A percentile compares a stretch with the other conserved stretches of the same genome.
Evolutionary conservation across 495 filamentous ascomycete species (phyloP).

Genomic region (Aspergillus cristatus): DNA sequence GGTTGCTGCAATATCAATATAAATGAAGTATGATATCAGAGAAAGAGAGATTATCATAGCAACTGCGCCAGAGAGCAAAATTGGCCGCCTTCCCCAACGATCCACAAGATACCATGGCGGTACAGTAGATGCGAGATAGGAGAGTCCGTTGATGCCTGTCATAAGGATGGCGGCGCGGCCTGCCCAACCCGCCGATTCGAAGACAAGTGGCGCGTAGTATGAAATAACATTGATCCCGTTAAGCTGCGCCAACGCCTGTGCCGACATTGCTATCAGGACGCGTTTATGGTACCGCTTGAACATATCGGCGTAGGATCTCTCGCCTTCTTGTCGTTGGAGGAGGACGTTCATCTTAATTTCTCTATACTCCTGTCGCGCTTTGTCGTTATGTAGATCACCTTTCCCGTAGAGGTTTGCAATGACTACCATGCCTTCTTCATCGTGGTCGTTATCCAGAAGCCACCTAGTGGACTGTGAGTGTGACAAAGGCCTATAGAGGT

Average conservation of each 20-base stretch:
- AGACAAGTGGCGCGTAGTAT: constrained; percentile 94
- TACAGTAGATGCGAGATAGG: constrained; percentile 82
- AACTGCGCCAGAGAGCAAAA: constrained; percentile 83
- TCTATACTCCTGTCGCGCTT: constrained; percentile 87
- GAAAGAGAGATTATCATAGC: constrained; percentile 90
- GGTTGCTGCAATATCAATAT: constrained; percentile 67
- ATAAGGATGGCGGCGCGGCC: constrained; percentile 89
- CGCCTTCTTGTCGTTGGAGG: constrained; percentile 85
- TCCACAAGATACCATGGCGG: constrained; percentile 98
- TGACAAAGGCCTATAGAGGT: background rate
- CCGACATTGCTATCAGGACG: constrained; percentile 98
- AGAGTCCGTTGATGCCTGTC: constrained; percentile 93
- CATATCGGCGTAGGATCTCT: constrained; percentile 88
- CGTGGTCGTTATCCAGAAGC: constrained; percentile 95
- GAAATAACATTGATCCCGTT: constrained; percentile 99
- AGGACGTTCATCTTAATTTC: constrained; percentile 99
- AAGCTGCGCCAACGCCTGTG: constrained; percentile 87
- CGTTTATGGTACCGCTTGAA: constrained; percentile 85
- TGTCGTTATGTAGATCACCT: constrained; percentile 85
- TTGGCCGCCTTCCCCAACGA: constrained; percentile 79
- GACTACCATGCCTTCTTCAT: constrained; percentile 95
- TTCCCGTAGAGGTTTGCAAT: constrained; percentile 96
- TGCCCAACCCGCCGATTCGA: constrained; percentile 89
- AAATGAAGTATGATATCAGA: constrained; percentile 90
- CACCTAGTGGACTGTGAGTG: constrained; percentile 47